Base-by-base conservation (phyloP, 2,329 filamentous ascomycete genomes). In the Fusarium tanahbumbuense region DNA sequence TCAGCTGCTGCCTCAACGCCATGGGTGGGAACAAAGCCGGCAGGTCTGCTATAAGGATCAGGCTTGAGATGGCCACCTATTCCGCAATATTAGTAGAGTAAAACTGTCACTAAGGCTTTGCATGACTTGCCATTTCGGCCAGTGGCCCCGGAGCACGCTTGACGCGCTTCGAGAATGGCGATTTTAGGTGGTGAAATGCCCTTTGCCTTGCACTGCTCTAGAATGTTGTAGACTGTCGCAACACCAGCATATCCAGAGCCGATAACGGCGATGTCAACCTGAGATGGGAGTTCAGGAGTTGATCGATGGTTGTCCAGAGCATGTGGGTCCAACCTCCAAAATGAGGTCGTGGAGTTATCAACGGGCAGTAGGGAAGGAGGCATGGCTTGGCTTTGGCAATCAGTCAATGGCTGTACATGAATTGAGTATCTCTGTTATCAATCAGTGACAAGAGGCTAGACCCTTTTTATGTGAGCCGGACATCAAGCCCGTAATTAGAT, bases 241-340 rank as follows among this genome's bases (percentile, higher is more conserved):
- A 56, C 50, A 8, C 56, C 56, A 15, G 56, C 56, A 16, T 59
- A 59, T 0, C 56, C 56, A 5, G 56, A 30, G 6, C 56, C 56
- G 2, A 59, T 40, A 3, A 59, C 25, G 2, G 56, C 56, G 40
- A 59, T 56, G 2, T 59, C 56, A 7, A 59, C 50, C 9, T 46
- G 16, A 1, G 41, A 10, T 8, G 50, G 56, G 2, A 46, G 23
- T 8, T 46, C 49, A 15, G 41, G 23, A 16, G 56, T 59, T 59
- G 56, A 59, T 7, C 50, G 56, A 9, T 59, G 25, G 0, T 56
- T 18, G 27, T 59, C 56, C 2, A 59, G 28, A 15, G 6, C 15
- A 8, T 56, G 56, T 11, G 13, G 56, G 12, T 56, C 56, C 12
- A 30, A 37, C 40, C 56, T 20, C 56, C 56, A 59, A 56, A 59